Evolutionary conservation across 2,329 filamentous ascomycete species (phyloP).

Genomic region (Berkeleyomyces basicola): DNA sequence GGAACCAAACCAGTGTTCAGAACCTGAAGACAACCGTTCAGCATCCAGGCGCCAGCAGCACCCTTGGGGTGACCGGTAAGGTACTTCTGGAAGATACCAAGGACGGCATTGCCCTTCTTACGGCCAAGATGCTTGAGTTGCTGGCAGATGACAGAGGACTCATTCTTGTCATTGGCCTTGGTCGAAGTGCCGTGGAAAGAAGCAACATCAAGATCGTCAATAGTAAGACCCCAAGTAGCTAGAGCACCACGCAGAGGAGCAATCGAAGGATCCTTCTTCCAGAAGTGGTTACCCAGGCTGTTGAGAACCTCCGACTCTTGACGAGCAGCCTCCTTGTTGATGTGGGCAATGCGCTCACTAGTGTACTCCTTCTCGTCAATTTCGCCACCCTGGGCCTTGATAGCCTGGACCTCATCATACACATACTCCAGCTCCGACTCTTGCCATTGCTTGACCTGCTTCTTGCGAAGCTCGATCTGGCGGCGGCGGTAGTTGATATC

Average conservation of each 20-base stretch:
- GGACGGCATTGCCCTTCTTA: conserved; percentile 85
- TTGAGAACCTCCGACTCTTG: conserved; percentile 87
- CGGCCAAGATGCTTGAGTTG: conserved; percentile 90
- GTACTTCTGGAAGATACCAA: conserved; percentile 99
- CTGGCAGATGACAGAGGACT: conserved; percentile 92
- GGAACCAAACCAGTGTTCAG: conserved; percentile 88
- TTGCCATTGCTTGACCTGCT: conserved; percentile 91
- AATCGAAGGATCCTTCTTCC: conserved; percentile 88
- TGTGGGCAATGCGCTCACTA: conserved; percentile 68
- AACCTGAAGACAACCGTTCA: conserved; percentile 94
- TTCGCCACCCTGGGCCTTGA: conserved; percentile 58
- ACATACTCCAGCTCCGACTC: conserved; percentile 88
- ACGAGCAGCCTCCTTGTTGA: conserved; percentile 67
- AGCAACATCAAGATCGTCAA: conserved; percentile 86
- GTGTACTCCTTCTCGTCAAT: conserved; percentile 77
- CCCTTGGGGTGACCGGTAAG: conserved; percentile 98
- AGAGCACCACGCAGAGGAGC: conserved; percentile 90
- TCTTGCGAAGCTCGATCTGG: conserved; percentile 85
- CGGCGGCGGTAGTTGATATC: conserved; percentile 96
- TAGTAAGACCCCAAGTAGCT: conserved; percentile 93
- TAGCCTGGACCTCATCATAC: conserved; percentile 79
- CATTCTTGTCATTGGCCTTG: conserved; percentile 98
- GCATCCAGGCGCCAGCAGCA: conserved; percentile 98
- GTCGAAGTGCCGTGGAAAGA: conserved; percentile 99
- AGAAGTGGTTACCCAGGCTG: conserved; percentile 96